These are phyloP conservation scores for Cystofilobasidium ferigula DNA, from an alignment of 768 basidiomycete genomes.

Conservation along the genomic window DNA sequence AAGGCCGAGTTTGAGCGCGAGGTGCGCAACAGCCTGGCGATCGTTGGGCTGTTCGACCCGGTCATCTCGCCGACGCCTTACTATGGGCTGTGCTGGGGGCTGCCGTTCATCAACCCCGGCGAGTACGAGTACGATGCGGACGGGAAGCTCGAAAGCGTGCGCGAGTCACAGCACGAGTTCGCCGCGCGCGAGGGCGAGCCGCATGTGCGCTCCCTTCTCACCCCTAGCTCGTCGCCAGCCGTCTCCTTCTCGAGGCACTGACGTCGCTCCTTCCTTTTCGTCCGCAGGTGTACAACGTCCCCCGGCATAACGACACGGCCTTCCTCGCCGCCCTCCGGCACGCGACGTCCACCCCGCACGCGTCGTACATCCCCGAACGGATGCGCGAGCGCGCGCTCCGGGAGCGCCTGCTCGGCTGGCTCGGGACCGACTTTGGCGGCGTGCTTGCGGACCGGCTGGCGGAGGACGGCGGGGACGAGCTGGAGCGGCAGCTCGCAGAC, in stretches of 20 bases:
- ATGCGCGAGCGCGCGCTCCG: background rate
- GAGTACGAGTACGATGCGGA: background rate
- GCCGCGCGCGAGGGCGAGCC: slow-evolving; percentile 1
- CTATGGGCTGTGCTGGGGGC: slow-evolving; percentile 6
- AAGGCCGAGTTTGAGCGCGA: slow-evolving; percentile 5
- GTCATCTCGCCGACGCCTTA: slow-evolving; percentile 2
- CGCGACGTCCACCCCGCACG: background rate
- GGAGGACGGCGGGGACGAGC: background rate
- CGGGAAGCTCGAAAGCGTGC: background rate
- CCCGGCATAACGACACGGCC: background rate
- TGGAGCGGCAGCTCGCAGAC: background rate
- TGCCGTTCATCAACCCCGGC: slow-evolving; percentile 12
- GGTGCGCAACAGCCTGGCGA: slow-evolving; percentile 6
- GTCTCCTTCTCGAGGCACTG: background rate
- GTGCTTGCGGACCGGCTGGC: background rate
- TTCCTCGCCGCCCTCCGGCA: slow-evolving; percentile 3
- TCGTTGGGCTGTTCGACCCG: slow-evolving; percentile 2
- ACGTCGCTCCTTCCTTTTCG: background rate
- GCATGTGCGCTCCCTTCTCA: background rate
- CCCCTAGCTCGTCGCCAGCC: background rate
- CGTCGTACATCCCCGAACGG: background rate
- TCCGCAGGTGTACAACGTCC: slow-evolving; percentile 6
- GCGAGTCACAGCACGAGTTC: background rate
- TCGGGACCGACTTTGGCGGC: background rate
- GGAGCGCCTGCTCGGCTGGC: background rate